Base-by-base conservation (phyloP, 2,329 filamentous ascomycete genomes). In the Pseudohalonectria lignicola region DNA sequence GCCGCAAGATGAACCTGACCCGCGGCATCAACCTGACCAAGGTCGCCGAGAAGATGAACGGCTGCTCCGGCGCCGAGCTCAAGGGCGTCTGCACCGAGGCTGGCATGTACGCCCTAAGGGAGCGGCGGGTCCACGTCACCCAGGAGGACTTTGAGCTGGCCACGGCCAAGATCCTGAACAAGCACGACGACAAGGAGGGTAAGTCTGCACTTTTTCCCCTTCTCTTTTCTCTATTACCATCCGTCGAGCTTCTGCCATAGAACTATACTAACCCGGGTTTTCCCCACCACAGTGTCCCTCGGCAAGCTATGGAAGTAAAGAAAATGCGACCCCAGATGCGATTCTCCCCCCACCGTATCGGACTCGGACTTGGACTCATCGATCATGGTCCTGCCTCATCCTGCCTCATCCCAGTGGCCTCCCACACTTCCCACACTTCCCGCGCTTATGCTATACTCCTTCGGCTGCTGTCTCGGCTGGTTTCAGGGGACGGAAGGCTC, bases 1-100 rank as follows among this genome's bases (percentile, higher is more conserved):
- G 84, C 51, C 79, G 92, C 53, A 94, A 88, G 64, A 98, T 98
- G 92, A 98, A 98, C 66, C 64, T 98, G 52, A 98, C 92, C 12
- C 78, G 92, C 54, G 92, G 92, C 37, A 96, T 98, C 68, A 94
- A 98, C 64, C 69, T 98, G 47, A 94, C 76, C 53, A 98, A 98
- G 78, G 94, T 96, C 52, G 92, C 92, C 21, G 92, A 98, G 71
- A 96, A 96, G 76, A 98, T 98, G 92, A 95, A 95, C 55, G 92
- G 92, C 37, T 98, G 92, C 64, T 95, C 88, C 3, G 92, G 92
- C 43, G 92, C 92, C 39, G 92, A 98, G 65, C 66, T 98, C 51
- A 98, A 98, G 77, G 92, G 92, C 67, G 92, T 98, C 34, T 98
- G 92, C 61, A 98, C 92, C 33, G 92, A 98, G 63, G 87, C 92